Base-by-base conservation (phyloP, 768 basidiomycete genomes). In the Dendrothele bispora region DNA sequence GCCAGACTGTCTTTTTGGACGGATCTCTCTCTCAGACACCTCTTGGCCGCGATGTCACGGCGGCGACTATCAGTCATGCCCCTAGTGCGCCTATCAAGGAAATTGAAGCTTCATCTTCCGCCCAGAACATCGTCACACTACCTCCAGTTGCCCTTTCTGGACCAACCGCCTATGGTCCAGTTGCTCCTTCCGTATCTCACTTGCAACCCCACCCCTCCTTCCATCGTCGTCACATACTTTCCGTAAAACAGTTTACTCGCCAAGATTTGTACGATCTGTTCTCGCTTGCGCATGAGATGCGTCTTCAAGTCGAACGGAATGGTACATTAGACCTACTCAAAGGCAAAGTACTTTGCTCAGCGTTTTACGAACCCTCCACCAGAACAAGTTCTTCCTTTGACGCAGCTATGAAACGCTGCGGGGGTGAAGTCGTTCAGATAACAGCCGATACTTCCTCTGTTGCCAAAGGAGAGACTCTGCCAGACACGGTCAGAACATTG, bases 321-420 rank as follows among this genome's bases (percentile, higher is more conserved):
- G 92, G 94, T 2, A 78, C 80, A 1, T 74, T 98, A 47, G 93
- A 98, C 55, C 82, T 97, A 49, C 75, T 98, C 37, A 89, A 86
- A 54, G 95, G 95, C 29, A 90, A 87, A 51, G 86, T 99, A 1
- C 78, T 99, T 5, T 92, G 88, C 62, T 94, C 85, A 18, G 64
- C 95, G 29, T 99, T 99, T 77, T 99, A 93, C 65, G 97, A 99
- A 64, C 91, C 95, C 1, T 97, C 94, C 3, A 99, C 97, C 3
- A 80, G 97, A 27, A 99, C 97, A 3, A 93, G 91, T 52, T 79
- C 88, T 4, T 98, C 95, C 7, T 99, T 99, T 59, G 95, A 99
- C 62, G 88, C 95, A 2, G 97, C 97, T 10, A 99, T 98, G 97
- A 95, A 97, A 66, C 83, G 97, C 41, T 93, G 93, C 59, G 97